Conservation (phyloP, 2,329 filamentous ascomycete genomes). For the Aspergillus pseudotamarii region DNA sequence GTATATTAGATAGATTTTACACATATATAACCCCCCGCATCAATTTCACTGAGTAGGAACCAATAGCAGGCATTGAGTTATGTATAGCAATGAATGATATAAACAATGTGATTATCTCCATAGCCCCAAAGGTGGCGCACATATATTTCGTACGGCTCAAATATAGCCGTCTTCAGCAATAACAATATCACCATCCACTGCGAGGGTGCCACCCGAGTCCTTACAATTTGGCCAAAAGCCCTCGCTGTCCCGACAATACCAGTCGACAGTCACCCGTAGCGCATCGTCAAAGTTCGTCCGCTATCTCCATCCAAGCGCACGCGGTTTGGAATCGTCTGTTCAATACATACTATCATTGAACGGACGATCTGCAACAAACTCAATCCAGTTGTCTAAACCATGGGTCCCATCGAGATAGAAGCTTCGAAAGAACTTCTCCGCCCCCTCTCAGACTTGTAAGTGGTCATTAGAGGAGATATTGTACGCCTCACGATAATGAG, state of each 20-base stretch:
- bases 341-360: slow-evolving; percentile 77
- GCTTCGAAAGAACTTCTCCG: slow-evolving; percentile 61
- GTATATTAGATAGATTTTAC: not conserved
- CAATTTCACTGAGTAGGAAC: not conserved
- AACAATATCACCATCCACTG: not conserved
- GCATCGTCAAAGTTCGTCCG: slow-evolving; percentile 67
- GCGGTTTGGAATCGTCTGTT: slow-evolving; percentile 70
- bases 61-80: no score
- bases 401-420: slow-evolving; percentile 60
- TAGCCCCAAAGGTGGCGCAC: not conserved
- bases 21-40: not conserved
- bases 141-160: not conserved
- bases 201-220: not conserved
- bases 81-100: no score
- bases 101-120: no score
- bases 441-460: slow-evolving; percentile 75
- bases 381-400: slow-evolving; percentile 64
- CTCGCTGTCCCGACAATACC: slow-evolving; percentile 55
- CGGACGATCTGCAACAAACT: slow-evolving; percentile 75
- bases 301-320: slow-evolving; percentile 69
- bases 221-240: not conserved
- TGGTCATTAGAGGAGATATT: slow-evolving; percentile 81
- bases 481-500: slow-evolving; percentile 79
- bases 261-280: slow-evolving; percentile 66
- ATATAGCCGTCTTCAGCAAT: no score